Base-by-base conservation (phyloP, 257 asterid genomes). In the Henckelia pumila region DNA sequence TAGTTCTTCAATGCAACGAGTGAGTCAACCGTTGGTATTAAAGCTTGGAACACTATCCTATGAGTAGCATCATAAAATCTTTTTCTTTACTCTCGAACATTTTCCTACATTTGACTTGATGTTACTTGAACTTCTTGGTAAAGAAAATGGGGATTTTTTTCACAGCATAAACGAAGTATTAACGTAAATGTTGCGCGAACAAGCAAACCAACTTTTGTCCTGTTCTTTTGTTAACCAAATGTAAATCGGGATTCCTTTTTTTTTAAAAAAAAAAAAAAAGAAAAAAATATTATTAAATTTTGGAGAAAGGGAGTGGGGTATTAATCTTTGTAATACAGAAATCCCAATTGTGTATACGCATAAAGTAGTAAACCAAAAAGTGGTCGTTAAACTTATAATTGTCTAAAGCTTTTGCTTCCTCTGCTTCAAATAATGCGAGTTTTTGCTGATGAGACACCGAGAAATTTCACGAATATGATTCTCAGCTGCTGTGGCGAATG, bases 361-460 rank as follows among this genome's bases (percentile, higher is more conserved):
- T 44, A 13, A 40, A 40, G 47, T 10, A 1, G 50, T 40, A 4
- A 26, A 59, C 14, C 49, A 10, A 28, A 56, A 56, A 7, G n/a
- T 29, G 16, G 22, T 55, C 17, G 4, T 33, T 9, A 17, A 21
- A 3, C 25, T 32, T 30, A 20, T 21, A 66, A 28, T n/a, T 8
- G 9, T 50, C 23, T 30, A 57, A 4, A 24, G 25, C 24, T 35
- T 4, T 33, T 7, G 19, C 64, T 2, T 61, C n/a, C 49, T 64
- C 55, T 30, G 53, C 29, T 30, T 19, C 32, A 20, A 13, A 19
- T 20, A 33, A 3, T 17, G 6, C 44, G 4, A 6, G 17, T 1
- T 69, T 35, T 14, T n/a, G 52, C 7, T 16, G 25, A 57, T 13
- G 24, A 62, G 40, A 22, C 56, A 69, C 56, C 61, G 40, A 26